A percentile compares a stretch with the other conserved stretches of the same genome.
phyloP scores from a whole-genome alignment of 331 rosid species.

The Spiraea crenata region DNA sequence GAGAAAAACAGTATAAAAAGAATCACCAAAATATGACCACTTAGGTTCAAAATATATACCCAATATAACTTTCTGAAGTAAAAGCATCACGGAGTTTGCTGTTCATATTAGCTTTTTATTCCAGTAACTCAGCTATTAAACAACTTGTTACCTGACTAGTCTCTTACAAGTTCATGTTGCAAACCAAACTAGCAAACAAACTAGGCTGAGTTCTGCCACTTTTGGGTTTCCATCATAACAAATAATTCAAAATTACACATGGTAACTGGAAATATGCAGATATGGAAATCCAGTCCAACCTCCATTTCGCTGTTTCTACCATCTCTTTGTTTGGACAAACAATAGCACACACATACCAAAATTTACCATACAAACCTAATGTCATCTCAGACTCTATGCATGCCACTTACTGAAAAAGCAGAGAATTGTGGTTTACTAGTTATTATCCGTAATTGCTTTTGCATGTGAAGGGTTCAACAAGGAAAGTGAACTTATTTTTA shows the following conservation, averaged over 20 bases:
- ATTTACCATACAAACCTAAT: neutral
- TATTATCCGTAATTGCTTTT: neutral
- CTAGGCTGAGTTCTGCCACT: neutral
- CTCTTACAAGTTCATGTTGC: neutral
- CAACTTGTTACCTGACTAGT: neutral
- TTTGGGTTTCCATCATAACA: neutral
- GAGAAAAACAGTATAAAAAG: neutral
- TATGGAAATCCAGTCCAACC: too few species aligned
- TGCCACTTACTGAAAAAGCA: neutral
- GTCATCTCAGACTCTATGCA: neutral
- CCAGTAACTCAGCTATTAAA: too few species aligned
- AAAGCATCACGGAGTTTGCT: neutral
- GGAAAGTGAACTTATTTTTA: neutral
- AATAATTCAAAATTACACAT: neutral
- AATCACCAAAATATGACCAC: neutral
- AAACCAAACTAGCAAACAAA: neutral
- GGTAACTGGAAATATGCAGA: neutral
- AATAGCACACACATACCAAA: neutral
- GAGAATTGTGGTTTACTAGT: neutral
- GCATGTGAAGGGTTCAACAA: neutral
- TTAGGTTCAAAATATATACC: neutral
- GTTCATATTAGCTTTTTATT: neutral
- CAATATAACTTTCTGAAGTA: neutral
- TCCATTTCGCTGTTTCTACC: neutral
- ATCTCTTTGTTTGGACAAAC: neutral